Evolutionary conservation across 225 moss, liverwort and hornwort genomes (phyloP), one percentile per base, ranked within the genome.

Genomic region (Physcomitrium patens): DNA sequence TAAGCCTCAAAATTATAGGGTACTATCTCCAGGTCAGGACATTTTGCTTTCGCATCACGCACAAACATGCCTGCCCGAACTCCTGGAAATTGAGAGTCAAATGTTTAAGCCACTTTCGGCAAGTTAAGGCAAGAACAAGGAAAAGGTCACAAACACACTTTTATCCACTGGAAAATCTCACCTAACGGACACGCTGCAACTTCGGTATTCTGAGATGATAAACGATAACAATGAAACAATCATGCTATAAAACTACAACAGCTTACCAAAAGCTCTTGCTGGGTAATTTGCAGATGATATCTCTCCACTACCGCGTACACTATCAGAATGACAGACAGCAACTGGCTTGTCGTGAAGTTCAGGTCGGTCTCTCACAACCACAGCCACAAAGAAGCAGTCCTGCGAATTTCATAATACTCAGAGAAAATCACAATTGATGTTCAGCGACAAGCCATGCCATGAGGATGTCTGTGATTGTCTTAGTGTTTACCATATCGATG

Each of bases 361-460:
- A 65, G 83, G 95, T 28, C 87, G 95, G 19, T 91, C 86, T 77
- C 99, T 89, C 20, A 95, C 82, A 27, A 93, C 93, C 76, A 99
- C 93, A 51, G 95, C 87, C 55, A 99, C 99, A 79, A 99, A 99
- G 82, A 99, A 99, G 79, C 99, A 99, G 81, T 95, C 99, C 99
- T 99, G 88, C 43, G 62, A 67, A 81, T 62, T 54, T 51, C 65
- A 69, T 24, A 54, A 53, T 62, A 48, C 24, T 10, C 15, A 37
- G 12, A 1, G 31, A 37, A 37, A 61, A 23, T 77, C 71, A 74
- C 8, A 44, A 72, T 58, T 43, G 15, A 52, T 22, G 62, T 57
- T 45, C 45, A 50, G 44, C 14, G 31, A 57, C 50, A 77, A 54
- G 65, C 23, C 26, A 45, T 62, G 67, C 14, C 64, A 80, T 55